These are phyloP conservation scores for Phytophthora meadii DNA, from an alignment of 352 stramenopile species.

Conservation along the genomic window DNA sequence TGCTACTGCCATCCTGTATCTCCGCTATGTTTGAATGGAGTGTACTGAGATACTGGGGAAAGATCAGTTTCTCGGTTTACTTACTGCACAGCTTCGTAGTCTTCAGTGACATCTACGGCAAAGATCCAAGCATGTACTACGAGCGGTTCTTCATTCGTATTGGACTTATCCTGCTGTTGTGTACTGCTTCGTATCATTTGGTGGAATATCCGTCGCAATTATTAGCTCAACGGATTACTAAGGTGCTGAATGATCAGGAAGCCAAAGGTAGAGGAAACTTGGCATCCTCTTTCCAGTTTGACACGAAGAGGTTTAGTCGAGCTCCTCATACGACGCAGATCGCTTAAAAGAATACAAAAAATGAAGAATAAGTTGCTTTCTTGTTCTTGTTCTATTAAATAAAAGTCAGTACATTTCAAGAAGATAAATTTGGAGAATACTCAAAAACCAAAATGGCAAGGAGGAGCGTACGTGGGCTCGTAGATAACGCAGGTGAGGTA, in stretches of 20 bases:
- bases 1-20: constrained; percentile 47
- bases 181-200: constrained; percentile 45
- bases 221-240: constrained; percentile 42
- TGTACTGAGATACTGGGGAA: constrained; percentile 48
- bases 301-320: constrained; percentile 22
- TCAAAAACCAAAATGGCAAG: constrained; percentile 8
- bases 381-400: constrained; percentile 8
- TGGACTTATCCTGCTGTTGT: constrained; percentile 36
- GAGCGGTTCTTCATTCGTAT: constrained; percentile 44
- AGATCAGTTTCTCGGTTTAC: constrained; percentile 64
- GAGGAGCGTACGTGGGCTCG: constrained; percentile 9
- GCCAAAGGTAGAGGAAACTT: constrained; percentile 10
- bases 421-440: constrained; percentile 12
- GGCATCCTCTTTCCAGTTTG: constrained; percentile 6
- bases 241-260: constrained; percentile 30
- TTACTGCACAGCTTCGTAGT: constrained; percentile 64
- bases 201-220: constrained; percentile 61
- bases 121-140: constrained; percentile 34
- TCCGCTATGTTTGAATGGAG: constrained; percentile 50
- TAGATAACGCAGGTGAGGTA: constrained; percentile 17
- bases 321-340: constrained; percentile 21
- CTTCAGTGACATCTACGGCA: constrained; percentile 33
- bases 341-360: constrained; percentile 27
- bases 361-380: background rate
- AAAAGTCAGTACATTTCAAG: constrained; percentile 12